Conservation (phyloP, 2,329 filamentous ascomycete genomes). For the Aspergillus pseudoviridinutans region DNA sequence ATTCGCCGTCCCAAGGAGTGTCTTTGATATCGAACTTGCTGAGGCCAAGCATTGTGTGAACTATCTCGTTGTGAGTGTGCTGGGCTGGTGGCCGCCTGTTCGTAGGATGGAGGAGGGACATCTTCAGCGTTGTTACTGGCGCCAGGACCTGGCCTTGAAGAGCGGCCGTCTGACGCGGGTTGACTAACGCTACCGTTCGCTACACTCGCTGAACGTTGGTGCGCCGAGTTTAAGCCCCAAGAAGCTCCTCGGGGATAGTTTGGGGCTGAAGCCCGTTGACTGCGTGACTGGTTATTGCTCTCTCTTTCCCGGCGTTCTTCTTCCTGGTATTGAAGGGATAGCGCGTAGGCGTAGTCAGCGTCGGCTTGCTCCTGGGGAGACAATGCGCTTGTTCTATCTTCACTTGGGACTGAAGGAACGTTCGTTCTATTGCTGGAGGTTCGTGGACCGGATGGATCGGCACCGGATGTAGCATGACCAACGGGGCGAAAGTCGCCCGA, state of each 20-base stretch:
- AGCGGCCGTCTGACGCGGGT: constrained; percentile 19
- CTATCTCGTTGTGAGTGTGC: constrained; percentile 49
- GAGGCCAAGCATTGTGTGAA: constrained; percentile 21
- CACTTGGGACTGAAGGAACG: constrained; percentile 5
- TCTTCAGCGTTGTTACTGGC: constrained; percentile 44
- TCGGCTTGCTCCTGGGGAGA: constrained; percentile 63
- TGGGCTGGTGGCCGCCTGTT: constrained; percentile 57
- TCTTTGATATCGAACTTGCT: constrained; percentile 17
- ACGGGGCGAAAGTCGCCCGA: constrained; percentile 87
- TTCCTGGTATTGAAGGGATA: constrained; percentile 89
- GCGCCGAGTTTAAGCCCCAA: constrained; percentile 5
- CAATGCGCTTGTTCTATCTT: constrained; percentile 14
- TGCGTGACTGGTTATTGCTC: constrained; percentile 38
- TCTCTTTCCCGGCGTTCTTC: constrained; percentile 69
- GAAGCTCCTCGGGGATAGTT: constrained; percentile 14
- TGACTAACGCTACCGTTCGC: constrained; percentile 14
- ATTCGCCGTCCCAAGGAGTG: constrained; percentile 13
- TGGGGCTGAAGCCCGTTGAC: constrained; percentile 18
- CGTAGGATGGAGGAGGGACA: constrained; percentile 61
- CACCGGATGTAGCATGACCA: constrained; percentile 50
- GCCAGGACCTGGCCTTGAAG: constrained; percentile 20
- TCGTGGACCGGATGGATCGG: constrained; percentile 25
- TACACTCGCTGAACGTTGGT: constrained; percentile 18
- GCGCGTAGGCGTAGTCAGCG: constrained; percentile 74
- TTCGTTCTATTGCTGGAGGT: constrained; percentile 22